phyloP scores from a whole-genome alignment of 2,329 filamentous ascomycete genomes.

The Cryphonectria radicalis region DNA sequence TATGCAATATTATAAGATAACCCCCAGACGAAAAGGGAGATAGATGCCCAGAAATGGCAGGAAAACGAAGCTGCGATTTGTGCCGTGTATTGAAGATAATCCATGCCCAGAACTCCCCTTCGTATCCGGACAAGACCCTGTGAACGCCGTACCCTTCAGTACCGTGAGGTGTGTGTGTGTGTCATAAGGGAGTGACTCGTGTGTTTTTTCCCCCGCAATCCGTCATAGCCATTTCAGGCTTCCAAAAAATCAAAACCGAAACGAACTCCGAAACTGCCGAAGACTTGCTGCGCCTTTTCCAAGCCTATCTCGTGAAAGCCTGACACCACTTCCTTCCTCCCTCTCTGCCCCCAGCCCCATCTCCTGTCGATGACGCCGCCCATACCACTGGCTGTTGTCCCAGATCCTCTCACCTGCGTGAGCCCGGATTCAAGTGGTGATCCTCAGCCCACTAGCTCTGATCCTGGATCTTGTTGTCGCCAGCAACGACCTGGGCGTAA shows the following conservation, averaged over 20 bases:
- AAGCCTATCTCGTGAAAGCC: neutral
- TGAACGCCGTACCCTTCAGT: conserved; percentile 1
- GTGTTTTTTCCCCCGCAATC: neutral
- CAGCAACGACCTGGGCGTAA: conserved; percentile 87
- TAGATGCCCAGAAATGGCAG: neutral
- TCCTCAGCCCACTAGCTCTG: conserved; percentile 50
- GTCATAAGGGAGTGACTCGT: neutral
- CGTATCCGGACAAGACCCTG: neutral
- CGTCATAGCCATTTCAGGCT: conserved; percentile 2
- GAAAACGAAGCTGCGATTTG: neutral
- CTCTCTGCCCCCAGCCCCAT: neutral
- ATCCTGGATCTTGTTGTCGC: conserved; percentile 87
- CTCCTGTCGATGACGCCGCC: neutral
- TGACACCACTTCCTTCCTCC: neutral
- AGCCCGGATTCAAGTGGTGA: conserved; percentile 12
- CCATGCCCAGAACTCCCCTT: conserved; percentile 3
- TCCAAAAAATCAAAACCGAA: neutral
- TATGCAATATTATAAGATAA: neutral
- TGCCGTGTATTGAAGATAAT: neutral
- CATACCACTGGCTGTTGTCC: neutral
- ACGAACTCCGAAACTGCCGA: neutral
- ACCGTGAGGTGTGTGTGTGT: neutral
- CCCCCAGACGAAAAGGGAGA: neutral
- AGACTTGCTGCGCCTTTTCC: neutral
- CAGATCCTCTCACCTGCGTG: neutral